Evolutionary conservation across 1,139 yeast genomes (phyloP).

Genomic region (Sugiyamaella grinbergsii): DNA sequence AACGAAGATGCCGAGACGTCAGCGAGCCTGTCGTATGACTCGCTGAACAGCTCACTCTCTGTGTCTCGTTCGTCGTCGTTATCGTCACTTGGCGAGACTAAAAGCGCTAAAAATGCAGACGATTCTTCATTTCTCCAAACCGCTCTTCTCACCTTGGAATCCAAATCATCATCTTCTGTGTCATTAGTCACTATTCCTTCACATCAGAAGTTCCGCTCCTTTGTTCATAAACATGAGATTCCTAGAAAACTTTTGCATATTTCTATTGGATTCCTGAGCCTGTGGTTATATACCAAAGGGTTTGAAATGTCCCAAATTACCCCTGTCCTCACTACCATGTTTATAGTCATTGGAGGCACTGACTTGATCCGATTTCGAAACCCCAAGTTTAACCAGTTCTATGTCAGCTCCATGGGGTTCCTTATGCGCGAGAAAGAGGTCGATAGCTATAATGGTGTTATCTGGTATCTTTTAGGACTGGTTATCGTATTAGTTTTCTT

Average conservation of each 20-base stretch:
- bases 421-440: constrained; percentile 83
- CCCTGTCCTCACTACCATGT: constrained; percentile 53
- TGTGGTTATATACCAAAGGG: constrained; percentile 70
- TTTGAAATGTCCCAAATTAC: constrained; percentile 57
- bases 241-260: constrained; percentile 87
- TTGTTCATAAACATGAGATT: constrained; percentile 76
- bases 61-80: constrained; percentile 13
- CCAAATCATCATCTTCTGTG: constrained; percentile 19
- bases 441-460: constrained; percentile 70
- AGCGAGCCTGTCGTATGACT: constrained; percentile 10
- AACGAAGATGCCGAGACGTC: constrained; percentile 10
- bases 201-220: constrained; percentile 50
- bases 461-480: constrained; percentile 82
- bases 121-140: neutral
- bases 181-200: constrained; percentile 34
- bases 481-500: constrained; percentile 65
- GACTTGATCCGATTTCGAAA: constrained; percentile 70
- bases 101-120: neutral
- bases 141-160: constrained; percentile 33
- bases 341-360: constrained; percentile 57
- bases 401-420: constrained; percentile 70
- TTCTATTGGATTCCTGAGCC: constrained; percentile 78
- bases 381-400: constrained; percentile 60
- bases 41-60: neutral
- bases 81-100: constrained; percentile 10